Evolutionary conservation across 2,329 filamentous ascomycete species (phyloP), one percentile per base, ranked within the genome.

Genomic region (Thelonectria blattea): DNA sequence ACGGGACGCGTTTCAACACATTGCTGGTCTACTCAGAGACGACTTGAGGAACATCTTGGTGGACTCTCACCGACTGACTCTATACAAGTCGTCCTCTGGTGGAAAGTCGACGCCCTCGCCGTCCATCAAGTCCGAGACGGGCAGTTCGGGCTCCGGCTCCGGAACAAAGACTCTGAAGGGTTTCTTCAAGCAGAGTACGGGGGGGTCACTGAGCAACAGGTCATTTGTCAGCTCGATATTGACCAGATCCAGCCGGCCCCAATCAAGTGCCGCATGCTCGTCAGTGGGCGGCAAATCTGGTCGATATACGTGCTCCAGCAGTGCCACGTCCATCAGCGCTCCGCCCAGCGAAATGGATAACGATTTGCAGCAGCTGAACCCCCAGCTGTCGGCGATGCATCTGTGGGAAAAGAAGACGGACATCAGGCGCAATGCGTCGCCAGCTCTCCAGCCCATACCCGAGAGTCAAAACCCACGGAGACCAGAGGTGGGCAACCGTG

Each of bases 181-280:
- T 5, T 22, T 39, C 3, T 47, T 39, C 15, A 37, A 17, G 11
- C 17, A 17, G 5, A 10, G 3, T 6, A 17, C 14, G 2, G 17
- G 39, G 9, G 39, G n/a, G 9, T 42, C 39, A 2, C 20, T 20
- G 15, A 20, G 42, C 18, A 27, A 10, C 17, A 20, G 6, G 3
- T 47, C 52, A 18, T 34, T 12, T 11, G 2, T 9, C 30, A 45
- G 27, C 12, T 17, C 17, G 3, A 42, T 30, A 9, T 27, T 20
- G 5, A 17, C 27, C 14, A 47, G 6, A 6, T 14, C 15, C 24
- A 18, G 3, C 5, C 5, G 37, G 12, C 6, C 30, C 42, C 5
- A 14, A 34, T 39, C 52, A 7, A 54, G n/a, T 39, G 52, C 52
- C 14, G 37, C 52, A 20, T 47, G 30, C 15, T 54, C 52, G 14